These are phyloP conservation scores for Aspergillus calidoustus DNA, from an alignment of 2,329 filamentous ascomycete genomes.

Conservation along the genomic window DNA sequence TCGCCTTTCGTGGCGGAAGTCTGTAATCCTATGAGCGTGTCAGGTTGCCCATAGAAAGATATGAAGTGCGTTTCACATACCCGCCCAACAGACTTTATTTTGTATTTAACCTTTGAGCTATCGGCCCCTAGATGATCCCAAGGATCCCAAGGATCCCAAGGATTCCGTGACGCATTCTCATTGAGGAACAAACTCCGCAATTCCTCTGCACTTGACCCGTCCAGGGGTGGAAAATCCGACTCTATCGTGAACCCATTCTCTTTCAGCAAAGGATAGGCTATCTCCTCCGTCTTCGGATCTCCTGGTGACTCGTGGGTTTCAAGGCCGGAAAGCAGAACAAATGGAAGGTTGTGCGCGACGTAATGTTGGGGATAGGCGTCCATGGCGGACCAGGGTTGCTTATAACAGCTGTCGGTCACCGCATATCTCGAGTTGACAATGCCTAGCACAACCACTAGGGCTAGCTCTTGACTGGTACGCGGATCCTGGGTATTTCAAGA, in stretches of 20 bases:
- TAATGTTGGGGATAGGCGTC: slow-evolving; percentile 64
- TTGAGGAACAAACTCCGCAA: slow-evolving; percentile 69
- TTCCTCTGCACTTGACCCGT: slow-evolving; percentile 66
- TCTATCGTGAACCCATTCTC: slow-evolving; percentile 66
- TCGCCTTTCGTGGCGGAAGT: slow-evolving; percentile 66
- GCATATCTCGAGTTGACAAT: slow-evolving; percentile 33
- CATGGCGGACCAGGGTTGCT: slow-evolving; percentile 45
- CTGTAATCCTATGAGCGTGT: slow-evolving; percentile 51
- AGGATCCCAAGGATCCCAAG: slow-evolving; percentile 65
- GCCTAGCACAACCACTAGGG: slow-evolving; percentile 6
- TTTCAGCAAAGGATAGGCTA: slow-evolving; percentile 56
- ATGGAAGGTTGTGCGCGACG: slow-evolving; percentile 83
- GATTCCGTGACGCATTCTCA: slow-evolving; percentile 62
- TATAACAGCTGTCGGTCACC: slow-evolving; percentile 33
- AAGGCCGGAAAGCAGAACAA: slow-evolving; percentile 81
- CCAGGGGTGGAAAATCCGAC: slow-evolving; percentile 72
- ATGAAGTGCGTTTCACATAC: slow-evolving; percentile 60
- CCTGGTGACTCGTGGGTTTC: slow-evolving; percentile 44
- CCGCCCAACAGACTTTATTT: slow-evolving; percentile 75
- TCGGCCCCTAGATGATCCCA: slow-evolving; percentile 54
- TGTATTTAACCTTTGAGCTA: slow-evolving; percentile 62
- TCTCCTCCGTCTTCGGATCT: slow-evolving; percentile 34
- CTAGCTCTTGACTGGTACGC: not conserved
- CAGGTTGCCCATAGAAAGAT: slow-evolving; percentile 14
- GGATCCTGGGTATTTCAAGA: not conserved